Base-by-base conservation (phyloP, 2,329 filamentous ascomycete genomes). In the Parafenestella ontariensis region DNA sequence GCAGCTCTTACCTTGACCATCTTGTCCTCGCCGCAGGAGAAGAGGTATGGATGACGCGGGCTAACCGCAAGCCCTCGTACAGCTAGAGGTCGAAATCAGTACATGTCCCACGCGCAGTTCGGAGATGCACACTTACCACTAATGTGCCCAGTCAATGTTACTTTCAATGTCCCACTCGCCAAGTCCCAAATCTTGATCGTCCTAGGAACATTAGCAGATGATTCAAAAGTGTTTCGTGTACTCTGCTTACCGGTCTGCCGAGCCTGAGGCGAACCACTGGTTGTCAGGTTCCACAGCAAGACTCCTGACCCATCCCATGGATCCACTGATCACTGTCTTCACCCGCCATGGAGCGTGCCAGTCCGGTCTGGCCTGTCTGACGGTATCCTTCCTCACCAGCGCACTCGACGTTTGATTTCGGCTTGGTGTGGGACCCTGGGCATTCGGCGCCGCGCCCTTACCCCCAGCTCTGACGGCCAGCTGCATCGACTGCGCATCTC, bases 341-440 rank as follows among this genome's bases (percentile, higher is more conserved):
- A 98, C 59, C 83, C 97, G 98, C 95, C 96, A 99, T 11, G 96
- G 96, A 57, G 93, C 87, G 75, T 99, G 95, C 95, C 95, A 99
- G 54, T 97, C 89, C 0, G 96, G 96, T 74, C 89, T 92, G 52
- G 87, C 82, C 65, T 89, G 87, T 64, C 85, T 81, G 49, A 88
- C 84, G 15, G 84, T 85, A 37, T 87, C 85, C 64, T 86, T 83
- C 53, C 86, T 80, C 17, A 89, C 84, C 52, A 90, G 74, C 62
- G 85, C 86, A 52, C 81, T 82, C 1, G 81, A 81, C 15, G 80
- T 80, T 24, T 80, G 76, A 47, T 84, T 76, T 45, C 77, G 76
- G 60, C 81, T 81, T 20, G 78, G 77, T 29, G 81, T 83, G 13
- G 82, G 81, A 9, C 82, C 82, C 54, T 82, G 84, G 5, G 84